Conservation (phyloP, 2,329 filamentous ascomycete species). For the Mycosphaerella sp. region DNA sequence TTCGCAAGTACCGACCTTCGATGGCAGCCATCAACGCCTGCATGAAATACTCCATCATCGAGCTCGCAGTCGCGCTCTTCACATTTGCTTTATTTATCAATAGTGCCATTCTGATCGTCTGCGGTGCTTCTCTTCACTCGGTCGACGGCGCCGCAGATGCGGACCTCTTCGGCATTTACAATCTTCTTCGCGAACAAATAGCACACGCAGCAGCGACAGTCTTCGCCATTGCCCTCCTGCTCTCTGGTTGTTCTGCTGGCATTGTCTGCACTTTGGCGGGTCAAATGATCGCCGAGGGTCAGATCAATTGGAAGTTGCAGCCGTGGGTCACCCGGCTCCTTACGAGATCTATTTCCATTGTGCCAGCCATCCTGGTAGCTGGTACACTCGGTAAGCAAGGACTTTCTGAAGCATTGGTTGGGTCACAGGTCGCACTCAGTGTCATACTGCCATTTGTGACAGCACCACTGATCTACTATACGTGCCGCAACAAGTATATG, state of each 20-base stretch:
- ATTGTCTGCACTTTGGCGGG: slow-evolving; percentile 86
- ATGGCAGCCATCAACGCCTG: slow-evolving; percentile 36
- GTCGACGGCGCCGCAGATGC: slow-evolving; percentile 55
- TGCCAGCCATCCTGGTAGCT: slow-evolving; percentile 75
- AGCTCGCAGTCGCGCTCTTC: slow-evolving; percentile 37
- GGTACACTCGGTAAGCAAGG: slow-evolving; percentile 67
- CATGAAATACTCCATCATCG: slow-evolving; percentile 38
- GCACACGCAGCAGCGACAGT: slow-evolving; percentile 70
- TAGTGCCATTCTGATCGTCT: slow-evolving; percentile 42
- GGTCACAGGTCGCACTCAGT: slow-evolving; percentile 69
- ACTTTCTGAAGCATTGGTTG: slow-evolving; percentile 65
- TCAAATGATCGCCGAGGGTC: slow-evolving; percentile 82
- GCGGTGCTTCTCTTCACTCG: slow-evolving; percentile 67
- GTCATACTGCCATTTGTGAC: slow-evolving; percentile 76
- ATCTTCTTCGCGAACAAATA: slow-evolving; percentile 61
- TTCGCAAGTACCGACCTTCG: slow-evolving; percentile 35
- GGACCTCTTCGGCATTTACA: slow-evolving; percentile 78
- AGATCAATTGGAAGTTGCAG: slow-evolving; percentile 64
- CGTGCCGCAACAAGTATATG: slow-evolving; percentile 73
- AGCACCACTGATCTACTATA: slow-evolving; percentile 79
- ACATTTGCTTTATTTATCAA: slow-evolving; percentile 41
- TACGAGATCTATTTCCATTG: slow-evolving; percentile 73
- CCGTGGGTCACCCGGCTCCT: slow-evolving; percentile 75
- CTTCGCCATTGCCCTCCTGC: slow-evolving; percentile 74
- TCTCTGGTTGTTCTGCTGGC: slow-evolving; percentile 74